Base-by-base conservation (phyloP, 306 rosid genomes). In the Chamaecrista fasciculata region DNA sequence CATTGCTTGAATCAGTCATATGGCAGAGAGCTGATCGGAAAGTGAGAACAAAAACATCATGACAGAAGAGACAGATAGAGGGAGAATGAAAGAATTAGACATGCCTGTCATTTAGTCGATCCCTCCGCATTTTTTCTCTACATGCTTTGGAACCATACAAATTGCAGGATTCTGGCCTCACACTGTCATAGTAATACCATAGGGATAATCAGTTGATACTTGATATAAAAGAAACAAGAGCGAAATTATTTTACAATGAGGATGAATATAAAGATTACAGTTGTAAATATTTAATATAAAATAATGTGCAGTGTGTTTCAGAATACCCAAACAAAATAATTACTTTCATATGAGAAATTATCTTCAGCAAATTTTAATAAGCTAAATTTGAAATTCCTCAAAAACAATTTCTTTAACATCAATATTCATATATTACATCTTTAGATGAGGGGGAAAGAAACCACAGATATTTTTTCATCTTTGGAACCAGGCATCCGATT, bases 101-200 rank as follows among this genome's bases (percentile, higher is more conserved):
- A 76, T 86, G 75, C 97, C 91, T 91, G 85, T 88, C 97, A 72
- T 91, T 91, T 11, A 91, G 76, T 70, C 81, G 81, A 66, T 86
- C 91, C 83, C 97, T 81, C 72, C 97, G 76, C 78, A 91, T 78
- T 83, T 91, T 91, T 82, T 91, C 96, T 75, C 86, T 85, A 50
- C 89, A 85, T 64, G 97, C 96, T 82, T 91, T 91, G 28, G 93
- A 83, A 75, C 78, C 80, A 40, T 82, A 67, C 25, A 68, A 16
- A 63, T 62, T 63, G 81, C 79, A 33, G 52, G 84, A 80, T 74
- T 65, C 89, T 24, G 86, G 59, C 74, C 89, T 85, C 62, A 48
- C 60, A 66, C 97, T 88, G 85, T 33, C 18, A 70, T 12, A 34
- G 33, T 8, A 59, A 67, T 56, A 62, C 19, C 8, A 18, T 15